Base-by-base conservation (phyloP, 2,329 filamentous ascomycete genomes). In the Aspergillus caelatus region DNA sequence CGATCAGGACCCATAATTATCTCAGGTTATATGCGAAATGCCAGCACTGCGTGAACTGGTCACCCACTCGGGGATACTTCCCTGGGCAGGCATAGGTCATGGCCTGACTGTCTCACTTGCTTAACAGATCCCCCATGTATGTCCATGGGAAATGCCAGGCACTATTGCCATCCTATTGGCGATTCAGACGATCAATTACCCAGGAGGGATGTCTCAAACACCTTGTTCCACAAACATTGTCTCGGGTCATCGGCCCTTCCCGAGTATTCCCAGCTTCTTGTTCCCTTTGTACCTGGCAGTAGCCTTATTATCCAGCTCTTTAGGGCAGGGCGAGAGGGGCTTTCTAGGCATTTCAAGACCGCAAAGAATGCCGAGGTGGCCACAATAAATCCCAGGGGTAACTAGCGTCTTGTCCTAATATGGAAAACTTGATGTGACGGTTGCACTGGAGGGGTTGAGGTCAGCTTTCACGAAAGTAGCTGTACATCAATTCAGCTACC, bases 171-270 rank as follows among this genome's bases (percentile, higher is more conserved):
- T 32, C 6, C 19, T 52, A 52, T 39, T 55, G 32, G 52, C 36
- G 21, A 55, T 4, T 23, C 12, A 10, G 52, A 23, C 21, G 32
- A 39, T 39, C 32, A 26, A 39, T 55, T 39, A 39, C 52, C 21
- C 26, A 30, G 50, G 26, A 30, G 10, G 50, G 50, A 34, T 32
- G 50, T 53, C 50, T 53, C 48, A 53, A n/a, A 28, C 14, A 53
- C 28, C 16, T 2, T 4, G 45, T 55, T 36, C 32, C 52, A 55
- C 52, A 9, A 23, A 8, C 52, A 52, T 16, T 55, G 52, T 39
- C 52, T 55, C 34, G 52, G 52, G 14, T 55, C 32, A 55, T 55
- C 52, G 52, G 52, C 52, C 32, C 52, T 55, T 55, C 52, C 52
- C 52, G 52, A 39, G 52, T 55, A 36, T 55, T 55, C n/a, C 52